These are phyloP conservation scores for Candida vartiovaarae DNA, from an alignment of 805 yeast genomes.

Conservation along the genomic window DNA sequence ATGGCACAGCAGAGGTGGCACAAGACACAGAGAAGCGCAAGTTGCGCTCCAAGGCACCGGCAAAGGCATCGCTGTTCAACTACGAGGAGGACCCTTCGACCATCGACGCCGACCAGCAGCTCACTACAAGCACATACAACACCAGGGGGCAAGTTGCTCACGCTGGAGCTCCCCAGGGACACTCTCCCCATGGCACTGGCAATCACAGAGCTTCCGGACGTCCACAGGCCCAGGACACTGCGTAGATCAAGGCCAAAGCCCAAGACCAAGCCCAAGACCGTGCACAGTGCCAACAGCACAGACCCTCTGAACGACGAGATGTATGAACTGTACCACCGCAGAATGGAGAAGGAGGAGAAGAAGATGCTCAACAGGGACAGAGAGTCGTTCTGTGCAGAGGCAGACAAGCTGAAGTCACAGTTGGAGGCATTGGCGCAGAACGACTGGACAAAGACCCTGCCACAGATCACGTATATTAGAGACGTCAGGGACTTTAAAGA, in stretches of 20 bases:
- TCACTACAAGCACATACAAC: not conserved
- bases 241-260: no score
- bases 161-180: no score
- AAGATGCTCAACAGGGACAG: constrained; percentile 47
- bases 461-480: constrained; percentile 41
- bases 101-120: constrained; percentile 11
- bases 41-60: constrained; percentile 3
- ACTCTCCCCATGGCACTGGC: no score
- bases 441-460: constrained; percentile 41
- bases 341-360: constrained; percentile 61
- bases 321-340: constrained; percentile 41
- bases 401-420: constrained; percentile 38
- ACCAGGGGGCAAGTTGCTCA: no score
- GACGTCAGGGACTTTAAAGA: constrained; percentile 42
- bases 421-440: constrained; percentile 34
- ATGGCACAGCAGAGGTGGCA: not conserved
- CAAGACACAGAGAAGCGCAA: not conserved
- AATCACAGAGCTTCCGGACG: no score
- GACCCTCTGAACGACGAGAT: constrained; percentile 42
- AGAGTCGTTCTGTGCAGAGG: constrained; percentile 45
- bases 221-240: no score
- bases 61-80: constrained; percentile 20
- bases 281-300: not conserved
- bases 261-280: no score
- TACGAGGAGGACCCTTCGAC: constrained; percentile 17